Base-by-base conservation (phyloP, 768 basidiomycete species). In the Strobilomyces dryophilus region DNA sequence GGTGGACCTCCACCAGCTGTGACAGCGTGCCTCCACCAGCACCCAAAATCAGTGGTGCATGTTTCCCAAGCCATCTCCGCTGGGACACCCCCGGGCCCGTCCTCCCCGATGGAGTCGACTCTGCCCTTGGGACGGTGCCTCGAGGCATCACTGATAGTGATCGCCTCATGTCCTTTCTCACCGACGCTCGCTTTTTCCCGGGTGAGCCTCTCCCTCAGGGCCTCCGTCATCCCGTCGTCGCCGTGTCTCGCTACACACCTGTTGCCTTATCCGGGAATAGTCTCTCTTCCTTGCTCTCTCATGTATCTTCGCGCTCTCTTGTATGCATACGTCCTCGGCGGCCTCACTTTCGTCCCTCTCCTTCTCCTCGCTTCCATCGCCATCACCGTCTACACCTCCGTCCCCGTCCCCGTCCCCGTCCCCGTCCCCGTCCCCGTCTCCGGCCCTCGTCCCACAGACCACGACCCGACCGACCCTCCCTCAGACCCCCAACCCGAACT, bases 261-360 rank as follows among this genome's bases (percentile, higher is more conserved):
- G 24, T 24, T 24, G 24, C 24, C 24, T 24, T 24, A 24, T 24
- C 2, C 24, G 24, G n/a, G 24, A 24, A 24, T 24, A 24, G 24
- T 4, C 7, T 34, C 47, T 32, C 42, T 48, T 1, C 26, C 35
- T 45, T 35, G 14, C 15, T 31, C 20, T 43, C 21, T 44, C 44
- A 57, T 91, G 89, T 79, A 79, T 52, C 65, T 90, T 60, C 84
- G 79, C 64, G 80, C 86, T 3, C 70, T 93, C 47, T 60, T 92
- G 56, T 85, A 95, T 65, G 88, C 88, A 32, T 97, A 97, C 70
- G 72, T 97, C 54, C 75, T 97, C 41, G 95, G 95, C 49, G 95
- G 93, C 41, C 55, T 97, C 57, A 95, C 95, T 3, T 89, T 95
- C 69, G 74, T 97, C 51, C 95, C 95, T 18, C 78, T 97, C 43